These are phyloP conservation scores for Phialophora verrucosa DNA, from an alignment of 2,329 filamentous ascomycete genomes.

Conservation along the genomic window DNA sequence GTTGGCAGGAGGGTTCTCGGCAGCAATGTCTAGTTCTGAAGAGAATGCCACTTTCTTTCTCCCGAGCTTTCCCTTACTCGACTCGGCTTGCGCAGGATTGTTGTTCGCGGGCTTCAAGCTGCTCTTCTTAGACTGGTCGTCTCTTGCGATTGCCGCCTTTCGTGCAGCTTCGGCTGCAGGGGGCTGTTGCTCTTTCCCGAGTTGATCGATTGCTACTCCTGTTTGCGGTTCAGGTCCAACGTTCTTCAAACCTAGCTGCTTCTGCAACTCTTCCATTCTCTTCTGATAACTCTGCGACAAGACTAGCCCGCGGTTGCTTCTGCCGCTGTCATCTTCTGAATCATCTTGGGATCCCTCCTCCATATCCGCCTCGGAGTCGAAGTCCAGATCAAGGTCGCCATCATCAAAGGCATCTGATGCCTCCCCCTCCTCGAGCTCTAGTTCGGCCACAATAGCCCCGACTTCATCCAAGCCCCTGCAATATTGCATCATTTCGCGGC, in stretches of 20 bases:
- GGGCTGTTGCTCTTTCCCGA: slow-evolving; percentile 26
- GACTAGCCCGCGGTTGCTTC: slow-evolving; percentile 63
- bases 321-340: slow-evolving; percentile 77
- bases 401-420: slow-evolving; percentile 56
- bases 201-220: slow-evolving; percentile 13
- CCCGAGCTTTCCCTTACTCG: slow-evolving; percentile 43
- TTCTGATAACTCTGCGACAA: slow-evolving; percentile 63
- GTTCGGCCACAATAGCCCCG: slow-evolving; percentile 87
- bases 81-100: slow-evolving; percentile 2
- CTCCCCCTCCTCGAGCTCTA: slow-evolving; percentile 77
- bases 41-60: slow-evolving; percentile 85
- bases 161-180: slow-evolving; percentile 40
- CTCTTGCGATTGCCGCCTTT: slow-evolving; percentile 35
- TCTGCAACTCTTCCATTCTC: slow-evolving; percentile 87
- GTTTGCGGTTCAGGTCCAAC: slow-evolving; percentile 55
- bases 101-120: slow-evolving; percentile 24
- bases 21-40: slow-evolving; percentile 71
- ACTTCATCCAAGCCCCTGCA: slow-evolving; percentile 75
- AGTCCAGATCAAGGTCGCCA: slow-evolving; percentile 54
- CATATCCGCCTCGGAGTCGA: slow-evolving; percentile 45
- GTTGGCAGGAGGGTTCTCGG: slow-evolving; percentile 34
- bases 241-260: slow-evolving; percentile 70
- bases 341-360: slow-evolving; percentile 65
- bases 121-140: slow-evolving; percentile 30
- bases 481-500: slow-evolving; percentile 89